Conservation (phyloP, 2,329 filamentous ascomycete species). For the Neofusicoccum kwambonambiense region DNA sequence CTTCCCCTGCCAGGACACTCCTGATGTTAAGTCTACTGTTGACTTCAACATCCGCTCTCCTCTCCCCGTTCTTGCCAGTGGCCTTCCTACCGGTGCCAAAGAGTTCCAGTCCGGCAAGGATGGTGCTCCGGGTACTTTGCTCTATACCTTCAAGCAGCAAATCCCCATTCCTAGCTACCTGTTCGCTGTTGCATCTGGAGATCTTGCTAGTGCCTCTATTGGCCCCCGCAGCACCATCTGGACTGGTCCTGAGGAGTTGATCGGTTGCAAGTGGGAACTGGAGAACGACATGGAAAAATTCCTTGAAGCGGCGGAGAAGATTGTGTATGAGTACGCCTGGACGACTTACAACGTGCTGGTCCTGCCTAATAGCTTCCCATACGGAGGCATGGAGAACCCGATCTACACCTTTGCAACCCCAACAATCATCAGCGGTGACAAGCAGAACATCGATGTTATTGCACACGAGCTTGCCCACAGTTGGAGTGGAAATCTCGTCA, state of each 20-base stretch:
- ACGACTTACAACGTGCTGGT: conserved; percentile 93
- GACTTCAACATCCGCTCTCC: conserved; percentile 84
- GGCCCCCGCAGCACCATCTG: conserved; percentile 82
- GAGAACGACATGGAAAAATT: conserved; percentile 90
- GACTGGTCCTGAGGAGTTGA: conserved; percentile 83
- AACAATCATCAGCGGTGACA: conserved; percentile 80
- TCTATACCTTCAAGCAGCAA: conserved; percentile 85
- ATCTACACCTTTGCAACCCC: conserved; percentile 95
- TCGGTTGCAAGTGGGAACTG: conserved; percentile 85
- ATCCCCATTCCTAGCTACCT: conserved; percentile 94
- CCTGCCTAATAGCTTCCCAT: conserved; percentile 71
- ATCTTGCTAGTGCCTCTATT: conserved; percentile 81
- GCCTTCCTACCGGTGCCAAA: conserved; percentile 60
- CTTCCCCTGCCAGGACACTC: conserved; percentile 96
- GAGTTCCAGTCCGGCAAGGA: conserved; percentile 53
- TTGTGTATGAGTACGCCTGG: conserved; percentile 82
- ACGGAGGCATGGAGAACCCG: conserved; percentile 77
- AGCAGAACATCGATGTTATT: conserved; percentile 91
- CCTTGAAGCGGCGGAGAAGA: conserved; percentile 77
- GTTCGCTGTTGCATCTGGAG: conserved; percentile 83
- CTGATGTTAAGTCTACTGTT: conserved; percentile 94
- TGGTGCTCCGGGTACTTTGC: conserved; percentile 54
- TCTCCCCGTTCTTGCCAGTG: conserved; percentile 88
- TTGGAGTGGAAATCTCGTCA: conserved; percentile 88
- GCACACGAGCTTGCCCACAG: conserved; percentile 76